Evolutionary conservation across 192 early-diverging fungal genomes (phyloP), one percentile per base, ranked within the genome.

Genomic region (Lunasporangiospora selenospora): DNA sequence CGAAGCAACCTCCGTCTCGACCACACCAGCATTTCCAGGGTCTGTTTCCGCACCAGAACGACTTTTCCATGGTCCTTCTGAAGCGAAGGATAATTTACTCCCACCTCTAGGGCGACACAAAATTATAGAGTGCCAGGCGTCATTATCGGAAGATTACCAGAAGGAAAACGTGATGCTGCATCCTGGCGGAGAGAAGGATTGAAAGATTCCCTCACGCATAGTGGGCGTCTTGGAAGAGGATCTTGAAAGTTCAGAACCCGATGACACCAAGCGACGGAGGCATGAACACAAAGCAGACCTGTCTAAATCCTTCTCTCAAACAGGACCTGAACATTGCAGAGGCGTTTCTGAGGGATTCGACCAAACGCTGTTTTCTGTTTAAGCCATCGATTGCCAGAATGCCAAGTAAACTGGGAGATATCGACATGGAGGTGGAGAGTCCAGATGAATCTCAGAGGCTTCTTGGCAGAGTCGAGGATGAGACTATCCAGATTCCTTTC

Each of bases 131-230:
- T 26, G 66, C 13, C 61, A 70, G 15, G 33, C 54, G 3, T 43
- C 55, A 6, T 61, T 80, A 15, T 64, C 77, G 13, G 27, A 33
- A 5, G 45, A 58, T 24, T 79, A 75, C 40, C 77, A 82, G 18
- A 21, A 55, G 26, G 57, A 46, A 40, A 80, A 69, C 37, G 29
- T 11, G 8, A 40, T 32, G 11, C 41, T 78, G 21, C 50, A 37
- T 24, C 67, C 49, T 16, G 53, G 60, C 12, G 12, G 38, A 21
- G 44, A 53, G 0, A 47, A 58, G 15, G 86, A 88, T 43, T 78
- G 79, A 34, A 82, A 78, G 43, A 89, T 86, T 2, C 53, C 88
- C 4, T 46, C 56, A 27, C 67, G 88, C 0, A 77, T 79, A 1
- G 81, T 77, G 21, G 42, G 39, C 8, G 38, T 46, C 1, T 45